Evolutionary conservation across 192 early-diverging fungal species (phyloP).

Genomic region (Chytriomyces sp.): DNA sequence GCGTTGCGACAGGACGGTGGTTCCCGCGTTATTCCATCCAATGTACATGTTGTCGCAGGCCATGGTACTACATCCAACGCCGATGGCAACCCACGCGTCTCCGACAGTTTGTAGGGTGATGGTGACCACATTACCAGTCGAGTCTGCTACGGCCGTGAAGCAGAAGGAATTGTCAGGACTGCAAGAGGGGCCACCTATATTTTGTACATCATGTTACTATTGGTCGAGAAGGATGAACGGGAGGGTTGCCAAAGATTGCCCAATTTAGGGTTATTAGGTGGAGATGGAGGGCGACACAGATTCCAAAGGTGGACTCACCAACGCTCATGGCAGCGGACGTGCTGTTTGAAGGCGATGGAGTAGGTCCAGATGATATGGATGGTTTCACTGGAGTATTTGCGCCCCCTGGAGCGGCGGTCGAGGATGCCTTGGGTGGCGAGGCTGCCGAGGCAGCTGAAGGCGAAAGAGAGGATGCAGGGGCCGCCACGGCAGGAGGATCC

Average conservation of each 20-base stretch:
- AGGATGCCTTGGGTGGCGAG: not conserved
- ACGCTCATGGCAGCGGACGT: too few relatives aligned
- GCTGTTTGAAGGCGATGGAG: too few relatives aligned
- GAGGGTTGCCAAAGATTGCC: not conserved
- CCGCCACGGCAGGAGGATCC: not conserved
- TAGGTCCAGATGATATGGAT: too few relatives aligned
- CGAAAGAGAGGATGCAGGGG: not conserved
- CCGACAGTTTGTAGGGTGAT: constrained; percentile 10
- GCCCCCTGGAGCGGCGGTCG: not conserved
- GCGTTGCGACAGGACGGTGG: constrained; percentile 29
- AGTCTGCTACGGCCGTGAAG: constrained; percentile 1
- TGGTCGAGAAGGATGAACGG: not conserved
- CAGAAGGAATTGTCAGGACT: constrained; percentile 4
- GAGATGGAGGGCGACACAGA: too few relatives aligned
- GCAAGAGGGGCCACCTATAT: not conserved
- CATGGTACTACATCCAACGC: constrained; percentile 35
- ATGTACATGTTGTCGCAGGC: constrained; percentile 31
- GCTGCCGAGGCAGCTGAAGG: too few relatives aligned
- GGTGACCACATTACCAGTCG: not conserved
- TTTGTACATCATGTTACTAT: not conserved
- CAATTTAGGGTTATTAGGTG: not conserved
- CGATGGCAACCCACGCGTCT: constrained; percentile 33
- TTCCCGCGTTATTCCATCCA: constrained; percentile 29
- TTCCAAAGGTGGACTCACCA: too few relatives aligned
- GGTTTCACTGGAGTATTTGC: too few relatives aligned